Base-by-base conservation (phyloP, 2,329 filamentous ascomycete species). In the Lojkania enalia region DNA sequence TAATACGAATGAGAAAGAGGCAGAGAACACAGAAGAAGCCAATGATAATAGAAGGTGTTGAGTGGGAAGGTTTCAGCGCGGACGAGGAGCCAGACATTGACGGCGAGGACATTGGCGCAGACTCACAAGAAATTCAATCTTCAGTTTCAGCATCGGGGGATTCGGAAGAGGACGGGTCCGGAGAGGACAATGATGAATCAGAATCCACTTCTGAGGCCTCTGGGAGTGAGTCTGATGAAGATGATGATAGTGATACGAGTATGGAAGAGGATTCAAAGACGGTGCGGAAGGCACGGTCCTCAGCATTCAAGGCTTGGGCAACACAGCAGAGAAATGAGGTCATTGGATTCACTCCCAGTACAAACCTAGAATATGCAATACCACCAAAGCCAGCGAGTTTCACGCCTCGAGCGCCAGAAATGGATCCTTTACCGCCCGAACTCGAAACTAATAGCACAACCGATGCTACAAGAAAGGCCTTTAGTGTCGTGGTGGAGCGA, bases 231-330 rank as follows among this genome's bases (percentile, higher is more conserved):
- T 58, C 57, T 14, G 64, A 69, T 4, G 60, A 61, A 4, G 57
- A 60, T 2, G 55, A 61, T 7, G 71, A 69, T 3, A 65, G 58
- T 32, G 60, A 60, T 4, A 58, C 48, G 37, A 66, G 63, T 38
- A 42, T 42, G 20, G 68, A 71, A 6, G 61, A 70, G 6, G 67
- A 71, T 4, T 55, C 54, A 2, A 72, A 74, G 39, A 63, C 64
- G 12, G 63, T 61, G 20, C 69, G 69, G 38, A 75, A 71, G 51
- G 72, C 72, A 44, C 68, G 75, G 16, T 71, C 77, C 31, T 86
- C 83, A 2, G 90, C 89, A 0, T 99, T 99, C 77, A 97, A 97
- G 69, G 81, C 86, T 2, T 99, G 94, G 94, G 94, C 94, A 15
- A 84, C 85, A 20, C 83, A 88, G 58, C 87, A 94, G 69, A 82